A percentile compares a stretch with the other conserved stretches of the same genome.
Evolutionary conservation across 1,284 basidiomycete species (phyloP).

Genomic region (Omphalotus olearius): DNA sequence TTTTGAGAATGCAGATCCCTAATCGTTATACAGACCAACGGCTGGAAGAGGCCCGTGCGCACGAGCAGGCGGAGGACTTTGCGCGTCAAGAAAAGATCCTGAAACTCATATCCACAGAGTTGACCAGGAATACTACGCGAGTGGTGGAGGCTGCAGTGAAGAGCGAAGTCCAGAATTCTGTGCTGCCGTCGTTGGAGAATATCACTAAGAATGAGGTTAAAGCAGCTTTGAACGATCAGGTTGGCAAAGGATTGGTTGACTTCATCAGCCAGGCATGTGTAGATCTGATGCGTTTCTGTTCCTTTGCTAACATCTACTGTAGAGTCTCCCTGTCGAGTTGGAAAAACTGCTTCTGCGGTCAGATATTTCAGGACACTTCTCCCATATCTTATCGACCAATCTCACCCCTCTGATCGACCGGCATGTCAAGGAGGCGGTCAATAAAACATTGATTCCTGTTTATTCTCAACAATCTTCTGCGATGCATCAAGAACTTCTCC

Average conservation of each 20-base stretch:
- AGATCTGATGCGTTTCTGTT: conserved; percentile 1
- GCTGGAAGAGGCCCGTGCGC: conserved; percentile 70
- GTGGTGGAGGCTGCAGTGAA: conserved; percentile 84
- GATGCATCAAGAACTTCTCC: conserved; percentile 73
- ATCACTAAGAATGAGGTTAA: conserved; percentile 78
- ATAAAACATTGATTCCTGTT: conserved; percentile 67
- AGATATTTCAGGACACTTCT: conserved; percentile 70
- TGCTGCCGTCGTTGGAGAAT: conserved; percentile 72
- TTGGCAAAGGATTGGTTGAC: conserved; percentile 66
- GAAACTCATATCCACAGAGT: conserved; percentile 78
- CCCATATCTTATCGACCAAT: conserved; percentile 62
- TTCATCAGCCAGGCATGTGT: conserved; percentile 65
- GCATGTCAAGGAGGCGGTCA: conserved; percentile 75
- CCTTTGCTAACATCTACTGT: conserved; percentile 10
- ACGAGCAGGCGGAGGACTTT: conserved; percentile 74
- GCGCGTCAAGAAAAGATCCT: conserved; percentile 81
- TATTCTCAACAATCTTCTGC: conserved; percentile 64
- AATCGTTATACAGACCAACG: conserved; percentile 55
- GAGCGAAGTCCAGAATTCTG: conserved; percentile 73
- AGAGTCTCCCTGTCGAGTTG: conserved; percentile 74
- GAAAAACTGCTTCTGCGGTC: conserved; percentile 73
- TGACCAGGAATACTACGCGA: conserved; percentile 79
- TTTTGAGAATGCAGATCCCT: background rate
- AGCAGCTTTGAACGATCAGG: conserved; percentile 67
- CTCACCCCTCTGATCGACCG: conserved; percentile 71